A percentile compares a stretch with the other conserved stretches of the same genome.
Evolutionary conservation across 768 basidiomycete species (phyloP).

Genomic region (Candolleomyces aberdarensis): DNA sequence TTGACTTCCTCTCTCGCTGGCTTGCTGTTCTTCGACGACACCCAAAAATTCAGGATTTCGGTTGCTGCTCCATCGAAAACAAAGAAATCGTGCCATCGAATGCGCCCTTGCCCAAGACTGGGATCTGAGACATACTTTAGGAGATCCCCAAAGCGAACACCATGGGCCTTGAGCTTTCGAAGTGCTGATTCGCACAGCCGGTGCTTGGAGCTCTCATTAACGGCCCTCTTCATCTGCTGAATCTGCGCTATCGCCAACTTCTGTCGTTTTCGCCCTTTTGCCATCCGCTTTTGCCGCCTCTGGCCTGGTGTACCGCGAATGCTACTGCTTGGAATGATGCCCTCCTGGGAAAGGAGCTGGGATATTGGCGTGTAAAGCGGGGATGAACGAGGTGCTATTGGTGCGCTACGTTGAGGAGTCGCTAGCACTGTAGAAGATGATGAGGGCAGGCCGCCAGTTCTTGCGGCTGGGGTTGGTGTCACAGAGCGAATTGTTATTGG

Average conservation of each 20-base stretch:
- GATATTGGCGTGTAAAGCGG: too few species aligned
- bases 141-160: slow-evolving; percentile 15
- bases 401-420: too few species aligned
- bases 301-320: too few species aligned
- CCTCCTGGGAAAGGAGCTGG: too few species aligned
- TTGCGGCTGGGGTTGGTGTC: too few species aligned
- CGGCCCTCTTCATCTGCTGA: not conserved
- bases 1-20: not conserved
- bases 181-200: slow-evolving; percentile 8
- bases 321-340: too few species aligned
- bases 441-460: too few species aligned
- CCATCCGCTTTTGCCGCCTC: too few species aligned
- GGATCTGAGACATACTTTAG: slow-evolving; percentile 27
- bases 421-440: too few species aligned
- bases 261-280: too few species aligned
- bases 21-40: slow-evolving; percentile 15
- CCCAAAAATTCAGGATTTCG: slow-evolving; percentile 25
- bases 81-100: slow-evolving; percentile 25
- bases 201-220: not conserved
- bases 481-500: too few species aligned
- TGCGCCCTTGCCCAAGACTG: slow-evolving; percentile 7
- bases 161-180: not conserved
- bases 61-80: not conserved
- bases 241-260: not conserved
- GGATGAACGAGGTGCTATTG: too few species aligned